These are phyloP conservation scores for Colletotrichum magnum DNA, from an alignment of 2,329 filamentous ascomycete genomes.

Conservation along the genomic window DNA sequence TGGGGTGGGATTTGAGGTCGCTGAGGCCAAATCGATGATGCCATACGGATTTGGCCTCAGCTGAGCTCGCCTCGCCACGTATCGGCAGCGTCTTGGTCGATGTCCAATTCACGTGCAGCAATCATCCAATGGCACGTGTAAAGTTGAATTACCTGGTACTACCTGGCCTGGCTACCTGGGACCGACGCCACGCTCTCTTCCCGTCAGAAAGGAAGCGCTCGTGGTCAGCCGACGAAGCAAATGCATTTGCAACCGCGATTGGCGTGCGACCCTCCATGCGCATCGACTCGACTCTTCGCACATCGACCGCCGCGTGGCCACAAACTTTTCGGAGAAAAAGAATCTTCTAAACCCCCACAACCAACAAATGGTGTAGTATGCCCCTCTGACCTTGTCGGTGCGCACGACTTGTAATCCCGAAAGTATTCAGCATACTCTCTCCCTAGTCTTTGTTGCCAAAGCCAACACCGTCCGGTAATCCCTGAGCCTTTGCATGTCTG, in stretches of 20 bases:
- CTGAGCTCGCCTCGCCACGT: not conserved
- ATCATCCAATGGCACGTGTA: constrained; percentile 1
- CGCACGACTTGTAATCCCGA: constrained; percentile 8
- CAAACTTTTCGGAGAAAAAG: constrained; percentile 18
- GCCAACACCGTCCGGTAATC: constrained; percentile 36
- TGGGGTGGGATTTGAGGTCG: not conserved
- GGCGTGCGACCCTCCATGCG: constrained; percentile 21
- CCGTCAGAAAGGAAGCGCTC: constrained; percentile 22
- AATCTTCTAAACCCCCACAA: constrained; percentile 20
- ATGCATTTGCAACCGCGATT: constrained; percentile 24
- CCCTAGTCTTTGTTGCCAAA: constrained; percentile 22
- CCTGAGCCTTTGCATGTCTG: constrained; percentile 37
- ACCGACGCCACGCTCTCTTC: constrained; percentile 34
- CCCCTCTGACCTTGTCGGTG: not conserved
- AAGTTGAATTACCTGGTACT: constrained; percentile 38
- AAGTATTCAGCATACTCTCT: constrained; percentile 16
- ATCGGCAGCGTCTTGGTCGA: not conserved
- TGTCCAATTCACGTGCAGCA: not conserved
- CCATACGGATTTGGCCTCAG: constrained; percentile 8
- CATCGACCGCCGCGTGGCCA: constrained; percentile 19
- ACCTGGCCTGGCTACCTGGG: constrained; percentile 37
- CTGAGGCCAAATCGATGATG: constrained; percentile 1
- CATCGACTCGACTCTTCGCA: constrained; percentile 18
- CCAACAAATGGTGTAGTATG: constrained; percentile 4
- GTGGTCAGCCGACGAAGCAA: constrained; percentile 28